Percentiles rank a stretch among this genome's conserved stretches.
Evolutionary conservation across 768 basidiomycete species (phyloP).

Genomic region (Tulasnella sp.): DNA sequence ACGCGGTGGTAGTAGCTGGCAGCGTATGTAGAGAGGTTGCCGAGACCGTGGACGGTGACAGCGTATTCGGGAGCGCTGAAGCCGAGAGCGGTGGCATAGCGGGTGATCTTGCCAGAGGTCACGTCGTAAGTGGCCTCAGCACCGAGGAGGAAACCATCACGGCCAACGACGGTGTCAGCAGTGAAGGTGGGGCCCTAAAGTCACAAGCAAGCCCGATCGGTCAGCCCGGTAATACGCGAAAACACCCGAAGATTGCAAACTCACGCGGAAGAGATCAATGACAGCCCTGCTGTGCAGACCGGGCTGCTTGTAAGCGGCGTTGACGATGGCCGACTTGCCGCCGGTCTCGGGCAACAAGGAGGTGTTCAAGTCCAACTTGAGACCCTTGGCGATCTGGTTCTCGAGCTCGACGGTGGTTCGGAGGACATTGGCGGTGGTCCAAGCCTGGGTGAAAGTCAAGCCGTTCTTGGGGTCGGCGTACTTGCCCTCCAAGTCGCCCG

Average conservation of each 20-base stretch:
- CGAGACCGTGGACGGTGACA: conserved; percentile 85
- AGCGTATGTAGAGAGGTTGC: conserved; percentile 86
- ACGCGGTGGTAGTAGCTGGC: conserved; percentile 99
- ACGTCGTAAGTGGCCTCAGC: conserved; percentile 96
- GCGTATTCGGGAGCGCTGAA: conserved; percentile 96
- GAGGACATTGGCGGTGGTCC: conserved; percentile 92
- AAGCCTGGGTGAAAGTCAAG: conserved; percentile 85
- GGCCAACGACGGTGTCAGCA: conserved; percentile 87
- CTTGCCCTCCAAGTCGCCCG: conserved; percentile 92
- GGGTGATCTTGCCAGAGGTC: conserved; percentile 80
- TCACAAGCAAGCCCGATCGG: conserved; percentile 1
- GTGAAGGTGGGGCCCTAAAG: conserved; percentile 90
- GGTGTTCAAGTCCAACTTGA: conserved; percentile 87
- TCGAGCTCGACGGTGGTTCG: conserved; percentile 88
- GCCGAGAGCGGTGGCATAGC: conserved; percentile 85
- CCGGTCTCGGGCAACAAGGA: conserved; percentile 79
- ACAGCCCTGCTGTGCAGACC: conserved; percentile 83
- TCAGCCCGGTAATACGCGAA: background rate
- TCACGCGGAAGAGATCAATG: conserved; percentile 90
- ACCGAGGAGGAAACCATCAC: conserved; percentile 95
- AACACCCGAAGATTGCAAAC: conserved; percentile 16
- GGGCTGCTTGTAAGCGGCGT: conserved; percentile 88
- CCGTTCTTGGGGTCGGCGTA: conserved; percentile 87
- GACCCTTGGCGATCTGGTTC: conserved; percentile 92
- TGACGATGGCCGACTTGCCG: conserved; percentile 62